Conservation (phyloP, 768 basidiomycete species). For the Lactarius sp. region DNA sequence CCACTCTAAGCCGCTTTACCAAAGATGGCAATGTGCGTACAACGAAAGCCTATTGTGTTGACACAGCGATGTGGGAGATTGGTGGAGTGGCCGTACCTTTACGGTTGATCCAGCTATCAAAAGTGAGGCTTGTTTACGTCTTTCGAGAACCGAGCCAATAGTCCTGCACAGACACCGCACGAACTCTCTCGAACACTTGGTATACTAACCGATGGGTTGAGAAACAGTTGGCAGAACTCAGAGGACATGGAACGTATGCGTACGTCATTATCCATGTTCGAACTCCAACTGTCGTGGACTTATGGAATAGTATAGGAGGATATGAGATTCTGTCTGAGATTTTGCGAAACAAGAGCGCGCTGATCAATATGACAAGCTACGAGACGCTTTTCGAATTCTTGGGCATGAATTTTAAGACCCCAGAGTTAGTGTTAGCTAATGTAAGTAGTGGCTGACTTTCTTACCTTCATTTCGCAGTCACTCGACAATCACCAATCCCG, state of each 20-base stretch:
- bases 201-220: constrained; percentile 70
- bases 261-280: constrained; percentile 38
- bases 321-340: constrained; percentile 82
- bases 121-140: constrained; percentile 39
- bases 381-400: constrained; percentile 83
- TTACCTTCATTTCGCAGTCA: constrained; percentile 41
- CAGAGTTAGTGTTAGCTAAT: constrained; percentile 52
- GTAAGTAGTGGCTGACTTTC: neutral
- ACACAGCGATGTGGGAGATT: constrained; percentile 73
- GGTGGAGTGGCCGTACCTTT: constrained; percentile 76
- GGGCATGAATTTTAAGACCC: constrained; percentile 75
- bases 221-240: constrained; percentile 87
- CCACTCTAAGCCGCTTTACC: constrained; percentile 17
- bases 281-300: neutral
- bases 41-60: constrained; percentile 59
- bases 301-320: constrained; percentile 49
- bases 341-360: constrained; percentile 60
- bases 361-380: constrained; percentile 77
- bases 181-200: constrained; percentile 70
- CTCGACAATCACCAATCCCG: constrained; percentile 76
- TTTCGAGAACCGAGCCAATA: neutral
- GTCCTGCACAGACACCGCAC: constrained; percentile 53
- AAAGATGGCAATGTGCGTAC: constrained; percentile 52
- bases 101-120: constrained; percentile 69
- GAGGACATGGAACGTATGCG: constrained; percentile 91